Conservation (phyloP, 2,329 filamentous ascomycete species). For the Aspergillus spinulosporus region DNA sequence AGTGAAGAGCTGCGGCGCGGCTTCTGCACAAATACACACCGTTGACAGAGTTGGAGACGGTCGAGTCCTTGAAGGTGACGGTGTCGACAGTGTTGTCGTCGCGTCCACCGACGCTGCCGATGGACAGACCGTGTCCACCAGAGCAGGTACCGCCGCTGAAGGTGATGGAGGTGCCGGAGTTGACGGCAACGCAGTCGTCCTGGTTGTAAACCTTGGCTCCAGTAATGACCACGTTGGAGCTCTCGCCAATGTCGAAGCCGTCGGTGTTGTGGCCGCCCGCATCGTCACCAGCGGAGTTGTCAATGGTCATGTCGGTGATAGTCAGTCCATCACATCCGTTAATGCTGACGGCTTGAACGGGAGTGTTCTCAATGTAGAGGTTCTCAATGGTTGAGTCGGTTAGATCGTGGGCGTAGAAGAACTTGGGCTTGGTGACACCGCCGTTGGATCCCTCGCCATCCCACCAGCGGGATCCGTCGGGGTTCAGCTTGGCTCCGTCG, state of each 20-base stretch:
- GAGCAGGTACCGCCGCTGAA: slow-evolving; percentile 34
- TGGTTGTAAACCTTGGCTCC: slow-evolving; percentile 58
- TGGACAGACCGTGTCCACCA: slow-evolving; percentile 55
- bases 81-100: slow-evolving; percentile 55
- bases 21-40: slow-evolving; percentile 23
- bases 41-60: slow-evolving; percentile 55
- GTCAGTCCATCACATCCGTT: slow-evolving; percentile 51
- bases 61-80: slow-evolving; percentile 53
- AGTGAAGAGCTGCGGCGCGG: no score
- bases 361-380: slow-evolving; percentile 40
- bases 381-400: slow-evolving; percentile 35
- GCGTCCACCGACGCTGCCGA: slow-evolving; percentile 61
- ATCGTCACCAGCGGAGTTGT: slow-evolving; percentile 58
- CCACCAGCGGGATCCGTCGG: slow-evolving; percentile 60
- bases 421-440: slow-evolving; percentile 65
- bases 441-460: slow-evolving; percentile 61
- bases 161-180: slow-evolving; percentile 51
- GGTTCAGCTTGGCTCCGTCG: slow-evolving; percentile 55
- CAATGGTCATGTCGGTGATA: slow-evolving; percentile 55
- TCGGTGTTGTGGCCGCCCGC: slow-evolving; percentile 56
- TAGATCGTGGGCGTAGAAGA: slow-evolving; percentile 54
- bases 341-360: slow-evolving; percentile 40
- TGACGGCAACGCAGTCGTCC: slow-evolving; percentile 61
- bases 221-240: slow-evolving; percentile 51
- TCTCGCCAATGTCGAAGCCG: slow-evolving; percentile 42